Percentiles rank a stretch among this genome's conserved stretches.
phyloP scores from a whole-genome alignment of 2,329 filamentous ascomycete species.

The Colletotrichum gigasporum region DNA sequence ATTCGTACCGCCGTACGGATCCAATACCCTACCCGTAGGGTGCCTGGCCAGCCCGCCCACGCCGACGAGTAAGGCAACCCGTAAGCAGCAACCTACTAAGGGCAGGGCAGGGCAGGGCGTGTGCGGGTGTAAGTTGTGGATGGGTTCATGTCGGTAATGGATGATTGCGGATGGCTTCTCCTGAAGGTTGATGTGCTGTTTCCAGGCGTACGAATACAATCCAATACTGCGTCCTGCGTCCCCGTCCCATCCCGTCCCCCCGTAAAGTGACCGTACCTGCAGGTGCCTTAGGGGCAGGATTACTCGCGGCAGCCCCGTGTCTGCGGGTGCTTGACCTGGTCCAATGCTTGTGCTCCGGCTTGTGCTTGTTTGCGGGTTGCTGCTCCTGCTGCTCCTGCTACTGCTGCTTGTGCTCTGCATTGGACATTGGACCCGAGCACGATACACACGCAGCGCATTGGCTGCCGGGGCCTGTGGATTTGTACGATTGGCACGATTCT shows the following conservation, averaged over 20 bases:
- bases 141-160: slow-evolving; percentile 30
- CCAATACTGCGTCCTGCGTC: too few relatives aligned
- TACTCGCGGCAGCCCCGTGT: neutral
- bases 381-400: too few relatives aligned
- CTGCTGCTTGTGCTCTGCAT: neutral
- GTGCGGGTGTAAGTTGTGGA: neutral
- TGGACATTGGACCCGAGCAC: neutral
- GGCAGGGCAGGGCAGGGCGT: slow-evolving; percentile 9
- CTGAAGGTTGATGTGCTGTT: neutral
- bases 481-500: slow-evolving; percentile 17
- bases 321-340: neutral
- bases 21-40: too few relatives aligned
- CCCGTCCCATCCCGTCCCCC: too few relatives aligned
- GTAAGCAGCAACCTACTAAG: too few relatives aligned
- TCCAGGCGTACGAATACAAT: too few relatives aligned
- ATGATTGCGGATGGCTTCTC: neutral
- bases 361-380: too few relatives aligned
- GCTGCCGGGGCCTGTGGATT: neutral
- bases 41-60: too few relatives aligned
- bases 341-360: slow-evolving; percentile 4
- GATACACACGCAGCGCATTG: slow-evolving; percentile 22
- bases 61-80: too few relatives aligned
- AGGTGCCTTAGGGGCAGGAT: neutral
- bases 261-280: too few relatives aligned
- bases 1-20: neutral